Evolutionary conservation across 139 green algal genomes (phyloP), one percentile per base, ranked within the genome.

Genomic region (Chlamydomonas sp.): DNA sequence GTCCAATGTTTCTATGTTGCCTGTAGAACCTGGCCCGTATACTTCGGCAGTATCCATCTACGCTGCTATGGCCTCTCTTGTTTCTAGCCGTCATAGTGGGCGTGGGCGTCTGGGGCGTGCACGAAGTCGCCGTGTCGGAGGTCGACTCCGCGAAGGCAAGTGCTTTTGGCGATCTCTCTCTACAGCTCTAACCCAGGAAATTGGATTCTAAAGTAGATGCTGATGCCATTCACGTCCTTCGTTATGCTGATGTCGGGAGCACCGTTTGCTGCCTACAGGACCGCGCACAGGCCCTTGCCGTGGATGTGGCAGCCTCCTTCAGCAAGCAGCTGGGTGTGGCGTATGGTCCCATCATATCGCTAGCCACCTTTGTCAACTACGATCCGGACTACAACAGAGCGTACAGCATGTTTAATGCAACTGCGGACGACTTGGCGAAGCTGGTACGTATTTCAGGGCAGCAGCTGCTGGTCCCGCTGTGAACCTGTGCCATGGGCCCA

Each of bases 321-420:
- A 59, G 59, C 1, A 68, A 86, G 69, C 81, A 86, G 68, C n/a
- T 86, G 31, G 8, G 16, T 17, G 83, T 81, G 9, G 63, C 81
- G 2, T 5, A 3, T 69, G 9, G 6, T 1, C 68, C 68, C 12
- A 6, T 86, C 12, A 2, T 67, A 4, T 62, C 81, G 14, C 63
- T 86, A 14, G 81, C 81, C 60, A 69, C 81, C 59, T 69, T 86
- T 18, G 81, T 86, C 18, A 18, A 77, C 58, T 8, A 63, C 69
- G 62, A 86, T 59, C 68, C 67, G 2, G 20, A 8, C 69, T 86
- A 69, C 49, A 14, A 6, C 49, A 61, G 60, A 57, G 57, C 78
- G 57, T 17, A 57, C 7, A 18, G 5, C 80, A 57, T 78, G 15
- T 85, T 85, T 18, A 57, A 57, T 12, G 2, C 57, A 4, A 69